Evolutionary conservation across 2,329 filamentous ascomycete species (phyloP).

Genomic region (Penicillium fuscoglaucum): DNA sequence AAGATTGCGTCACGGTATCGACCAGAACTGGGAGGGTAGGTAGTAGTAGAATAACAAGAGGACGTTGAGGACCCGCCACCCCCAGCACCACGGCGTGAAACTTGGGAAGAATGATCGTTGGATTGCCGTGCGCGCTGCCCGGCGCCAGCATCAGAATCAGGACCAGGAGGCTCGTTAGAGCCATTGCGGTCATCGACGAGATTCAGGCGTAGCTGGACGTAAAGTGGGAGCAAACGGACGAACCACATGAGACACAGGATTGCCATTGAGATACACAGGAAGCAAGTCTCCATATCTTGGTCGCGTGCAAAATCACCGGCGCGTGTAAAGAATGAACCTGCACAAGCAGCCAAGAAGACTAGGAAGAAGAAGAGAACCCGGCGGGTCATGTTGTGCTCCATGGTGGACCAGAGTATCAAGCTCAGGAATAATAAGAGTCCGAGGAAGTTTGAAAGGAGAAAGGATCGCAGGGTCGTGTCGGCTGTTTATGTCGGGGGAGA

Average conservation of each 20-base stretch:
- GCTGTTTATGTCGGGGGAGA: background rate
- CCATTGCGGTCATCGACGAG: background rate
- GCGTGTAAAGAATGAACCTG: background rate
- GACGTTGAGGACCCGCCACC: background rate
- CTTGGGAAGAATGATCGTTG: fast-evolving
- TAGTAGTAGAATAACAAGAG: background rate
- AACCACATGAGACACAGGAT: background rate
- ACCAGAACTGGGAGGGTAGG: no score
- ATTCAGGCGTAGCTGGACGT: background rate
- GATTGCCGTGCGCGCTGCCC: background rate
- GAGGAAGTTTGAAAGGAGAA: background rate
- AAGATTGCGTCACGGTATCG: background rate
- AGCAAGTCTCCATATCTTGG: fast-evolving
- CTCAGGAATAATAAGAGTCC: background rate
- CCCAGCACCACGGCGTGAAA: background rate
- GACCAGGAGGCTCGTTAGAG: background rate
- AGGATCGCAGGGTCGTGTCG: background rate
- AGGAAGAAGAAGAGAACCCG: no score
- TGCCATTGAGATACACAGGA: background rate
- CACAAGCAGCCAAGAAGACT: background rate
- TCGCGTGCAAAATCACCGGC: background rate
- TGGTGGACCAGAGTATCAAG: background rate
- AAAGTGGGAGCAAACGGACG: background rate
- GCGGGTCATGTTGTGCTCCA: background rate
- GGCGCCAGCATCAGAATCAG: background rate